A percentile compares a stretch with the other conserved stretches of the same genome.
Evolutionary conservation across 2,329 filamentous ascomycete genomes (phyloP).

Genomic region (Pseudogymnoascus sp.): DNA sequence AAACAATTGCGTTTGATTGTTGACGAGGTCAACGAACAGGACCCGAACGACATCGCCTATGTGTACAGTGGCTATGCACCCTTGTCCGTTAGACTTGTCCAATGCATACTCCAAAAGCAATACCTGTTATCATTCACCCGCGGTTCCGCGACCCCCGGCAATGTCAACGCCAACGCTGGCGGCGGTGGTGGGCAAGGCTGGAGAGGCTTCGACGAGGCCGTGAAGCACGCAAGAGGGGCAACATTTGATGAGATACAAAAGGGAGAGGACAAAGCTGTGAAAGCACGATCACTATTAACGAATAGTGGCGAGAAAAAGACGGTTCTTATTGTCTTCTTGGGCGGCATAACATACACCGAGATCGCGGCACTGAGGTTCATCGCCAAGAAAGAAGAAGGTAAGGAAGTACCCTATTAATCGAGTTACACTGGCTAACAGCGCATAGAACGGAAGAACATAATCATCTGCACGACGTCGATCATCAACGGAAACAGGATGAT

Average conservation of each 20-base stretch:
- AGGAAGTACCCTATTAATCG: conserved; percentile 1
- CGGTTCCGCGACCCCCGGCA: conserved; percentile 46
- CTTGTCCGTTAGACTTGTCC: conserved; percentile 80
- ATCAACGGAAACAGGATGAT: conserved; percentile 87
- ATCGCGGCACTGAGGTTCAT: conserved; percentile 91
- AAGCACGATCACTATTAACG: conserved; percentile 74
- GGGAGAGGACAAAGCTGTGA: conserved; percentile 85
- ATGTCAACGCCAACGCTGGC: conserved; percentile 36
- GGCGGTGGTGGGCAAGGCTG: conserved; percentile 67
- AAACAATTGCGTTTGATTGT: conserved; percentile 84
- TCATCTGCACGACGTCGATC: conserved; percentile 89
- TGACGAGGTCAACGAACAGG: conserved; percentile 91
- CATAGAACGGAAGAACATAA: conserved; percentile 64
- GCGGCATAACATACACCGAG: conserved; percentile 94
- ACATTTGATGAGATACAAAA: conserved; percentile 91
- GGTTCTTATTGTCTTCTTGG: conserved; percentile 92
- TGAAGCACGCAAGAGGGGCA: conserved; percentile 78
- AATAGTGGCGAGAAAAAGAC: conserved; percentile 71
- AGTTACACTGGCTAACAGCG: conserved; percentile 11
- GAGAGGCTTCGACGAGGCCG: conserved; percentile 86
- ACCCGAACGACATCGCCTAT: conserved; percentile 93
- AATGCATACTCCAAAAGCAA: conserved; percentile 87
- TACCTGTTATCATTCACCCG: conserved; percentile 65
- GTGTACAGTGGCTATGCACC: conserved; percentile 97
- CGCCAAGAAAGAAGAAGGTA: conserved; percentile 70